Conservation (phyloP, 2,329 filamentous ascomycete species). For the Thermomyces lanuginosus region DNA sequence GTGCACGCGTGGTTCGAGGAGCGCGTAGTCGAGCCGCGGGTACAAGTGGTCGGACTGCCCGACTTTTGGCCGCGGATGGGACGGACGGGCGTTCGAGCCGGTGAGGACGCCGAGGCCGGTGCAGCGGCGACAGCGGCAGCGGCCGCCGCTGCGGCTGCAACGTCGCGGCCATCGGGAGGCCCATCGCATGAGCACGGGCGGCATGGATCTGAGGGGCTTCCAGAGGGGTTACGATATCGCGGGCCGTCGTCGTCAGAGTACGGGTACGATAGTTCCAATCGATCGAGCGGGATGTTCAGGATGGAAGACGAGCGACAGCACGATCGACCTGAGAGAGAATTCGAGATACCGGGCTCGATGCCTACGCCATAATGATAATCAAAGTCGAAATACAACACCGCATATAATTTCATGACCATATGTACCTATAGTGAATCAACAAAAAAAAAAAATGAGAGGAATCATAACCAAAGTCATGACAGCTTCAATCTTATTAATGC, state of each 20-base stretch:
- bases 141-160: conserved; percentile 15
- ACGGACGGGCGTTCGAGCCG: conserved; percentile 27
- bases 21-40: conserved; percentile 47
- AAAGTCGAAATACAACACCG: not conserved
- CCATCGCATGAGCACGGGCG: too few relatives aligned
- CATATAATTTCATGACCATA: not conserved
- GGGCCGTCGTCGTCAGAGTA: conserved; percentile 12
- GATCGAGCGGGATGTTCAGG: conserved; percentile 20
- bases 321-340: conserved; percentile 10
- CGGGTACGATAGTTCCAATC: conserved; percentile 14
- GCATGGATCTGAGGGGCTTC: conserved; percentile 5
- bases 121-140: conserved; percentile 5
- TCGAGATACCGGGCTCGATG: conserved; percentile 26
- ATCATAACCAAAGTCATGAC: not conserved
- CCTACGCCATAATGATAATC: conserved; percentile 13
- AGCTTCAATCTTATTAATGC: too few relatives aligned
- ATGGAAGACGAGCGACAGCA: conserved; percentile 18
- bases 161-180: conserved; percentile 13
- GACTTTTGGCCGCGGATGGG: conserved; percentile 46
- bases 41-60: conserved; percentile 48
- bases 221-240: conserved; percentile 21
- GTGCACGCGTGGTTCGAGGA: conserved; percentile 54
- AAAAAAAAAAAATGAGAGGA: not conserved
- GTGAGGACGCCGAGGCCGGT: conserved; percentile 23
- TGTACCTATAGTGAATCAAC: not conserved